A percentile compares a stretch with the other conserved stretches of the same genome.
Evolutionary conservation across 2,329 filamentous ascomycete genomes (phyloP).

Genomic region (Colletotrichum phormii): DNA sequence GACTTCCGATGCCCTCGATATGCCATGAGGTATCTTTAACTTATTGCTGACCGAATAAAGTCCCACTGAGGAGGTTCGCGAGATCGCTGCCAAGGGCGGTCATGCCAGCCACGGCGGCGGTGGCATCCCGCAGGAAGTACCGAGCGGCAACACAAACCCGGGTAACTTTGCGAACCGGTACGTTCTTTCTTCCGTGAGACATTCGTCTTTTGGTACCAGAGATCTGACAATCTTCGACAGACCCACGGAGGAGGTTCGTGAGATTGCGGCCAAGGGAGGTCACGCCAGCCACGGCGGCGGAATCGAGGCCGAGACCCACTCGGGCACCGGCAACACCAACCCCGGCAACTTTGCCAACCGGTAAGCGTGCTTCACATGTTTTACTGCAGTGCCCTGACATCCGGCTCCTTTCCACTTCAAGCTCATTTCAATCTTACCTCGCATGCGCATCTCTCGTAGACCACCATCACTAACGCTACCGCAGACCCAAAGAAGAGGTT

Average conservation of each 20-base stretch:
- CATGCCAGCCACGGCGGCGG: constrained; percentile 50
- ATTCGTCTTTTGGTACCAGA: background rate
- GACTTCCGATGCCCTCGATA: constrained; percentile 38
- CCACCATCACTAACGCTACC: background rate
- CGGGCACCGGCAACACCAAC: constrained; percentile 16
- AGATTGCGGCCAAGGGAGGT: constrained; percentile 47
- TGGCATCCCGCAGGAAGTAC: constrained; percentile 46
- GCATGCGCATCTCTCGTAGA: background rate
- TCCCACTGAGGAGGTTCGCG: constrained; percentile 56
- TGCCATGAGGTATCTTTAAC: background rate
- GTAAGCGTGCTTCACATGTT: constrained; percentile 17
- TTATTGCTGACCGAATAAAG: constrained; percentile 33
- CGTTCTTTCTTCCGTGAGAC: background rate
- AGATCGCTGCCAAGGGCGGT: constrained; percentile 56
- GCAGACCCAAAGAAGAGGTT: constrained; percentile 56
- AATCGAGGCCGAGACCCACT: background rate
- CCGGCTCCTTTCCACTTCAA: background rate
- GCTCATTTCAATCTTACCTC: background rate
- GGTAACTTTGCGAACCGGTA: background rate
- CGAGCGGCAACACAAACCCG: background rate
- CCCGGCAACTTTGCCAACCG: constrained; percentile 40
- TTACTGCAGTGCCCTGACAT: background rate
- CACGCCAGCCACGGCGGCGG: constrained; percentile 45
- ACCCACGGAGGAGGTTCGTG: background rate
- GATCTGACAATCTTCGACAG: background rate